Conservation (phyloP, 2,329 filamentous ascomycete genomes). For the Paecilomyces variotii region DNA sequence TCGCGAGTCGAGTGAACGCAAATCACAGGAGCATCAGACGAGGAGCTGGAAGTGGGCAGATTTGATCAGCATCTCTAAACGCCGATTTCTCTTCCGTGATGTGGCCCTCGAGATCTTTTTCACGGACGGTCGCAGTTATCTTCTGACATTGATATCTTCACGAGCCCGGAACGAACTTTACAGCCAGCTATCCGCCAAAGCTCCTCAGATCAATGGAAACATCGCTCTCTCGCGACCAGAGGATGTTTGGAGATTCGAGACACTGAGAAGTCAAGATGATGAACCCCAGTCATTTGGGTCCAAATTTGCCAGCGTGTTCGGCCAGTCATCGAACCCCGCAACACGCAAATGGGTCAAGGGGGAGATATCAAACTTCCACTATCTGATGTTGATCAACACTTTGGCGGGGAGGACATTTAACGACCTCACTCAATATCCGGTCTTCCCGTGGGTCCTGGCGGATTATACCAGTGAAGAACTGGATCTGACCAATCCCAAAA, state of each 20-base stretch:
- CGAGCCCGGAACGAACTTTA: slow-evolving; percentile 71
- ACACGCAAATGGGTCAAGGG: slow-evolving; percentile 87
- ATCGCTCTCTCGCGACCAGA: slow-evolving; percentile 68
- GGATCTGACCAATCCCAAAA: slow-evolving; percentile 73
- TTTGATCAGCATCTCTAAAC: slow-evolving; percentile 90
- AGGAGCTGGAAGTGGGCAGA: slow-evolving; percentile 92
- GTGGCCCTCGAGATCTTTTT: slow-evolving; percentile 98
- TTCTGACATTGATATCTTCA: slow-evolving; percentile 74
- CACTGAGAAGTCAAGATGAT: slow-evolving; percentile 61
- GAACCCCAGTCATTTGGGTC: slow-evolving; percentile 64
- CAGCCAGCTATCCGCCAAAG: slow-evolving; percentile 64
- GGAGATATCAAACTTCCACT: slow-evolving; percentile 97
- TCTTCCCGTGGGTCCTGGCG: slow-evolving; percentile 94
- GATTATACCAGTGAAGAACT: slow-evolving; percentile 94
- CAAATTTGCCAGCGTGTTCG: slow-evolving; percentile 88
- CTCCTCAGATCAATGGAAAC: slow-evolving; percentile 67
- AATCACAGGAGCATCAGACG: slow-evolving; percentile 65
- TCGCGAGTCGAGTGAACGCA: slow-evolving; percentile 55
- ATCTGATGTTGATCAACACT: slow-evolving; percentile 96
- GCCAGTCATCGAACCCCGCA: slow-evolving; percentile 71
- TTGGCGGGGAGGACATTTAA: slow-evolving; percentile 97
- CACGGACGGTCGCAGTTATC: slow-evolving; percentile 88
- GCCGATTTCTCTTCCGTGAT: slow-evolving; percentile 88
- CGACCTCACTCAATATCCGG: slow-evolving; percentile 93
- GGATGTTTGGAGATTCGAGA: slow-evolving; percentile 86